phyloP scores from a whole-genome alignment of 208 protist genomes.

The Trypanosoma lewisi region DNA sequence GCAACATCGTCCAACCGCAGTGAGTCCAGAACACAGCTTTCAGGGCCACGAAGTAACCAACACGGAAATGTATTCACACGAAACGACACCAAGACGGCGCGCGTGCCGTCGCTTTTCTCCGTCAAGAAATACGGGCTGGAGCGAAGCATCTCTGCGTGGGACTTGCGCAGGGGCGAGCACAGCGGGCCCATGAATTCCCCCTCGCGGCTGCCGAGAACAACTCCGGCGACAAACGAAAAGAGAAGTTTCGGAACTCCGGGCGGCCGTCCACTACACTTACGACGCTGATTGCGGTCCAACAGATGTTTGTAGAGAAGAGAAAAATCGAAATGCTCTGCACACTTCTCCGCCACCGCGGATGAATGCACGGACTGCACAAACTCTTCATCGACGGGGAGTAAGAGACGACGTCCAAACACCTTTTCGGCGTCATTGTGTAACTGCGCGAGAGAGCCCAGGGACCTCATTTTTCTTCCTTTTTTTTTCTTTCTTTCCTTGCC shows the following conservation, averaged over 20 bases:
- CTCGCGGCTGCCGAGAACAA: slow-evolving; percentile 19
- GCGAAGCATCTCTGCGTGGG: slow-evolving; percentile 29
- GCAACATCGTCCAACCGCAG: slow-evolving; percentile 18
- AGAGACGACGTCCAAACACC: background rate
- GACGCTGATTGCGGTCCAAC: background rate
- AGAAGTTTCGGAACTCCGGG: slow-evolving; percentile 15
- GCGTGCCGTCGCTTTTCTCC: slow-evolving; percentile 82
- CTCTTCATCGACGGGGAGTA: slow-evolving; percentile 26
- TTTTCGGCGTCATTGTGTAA: slow-evolving; percentile 10
- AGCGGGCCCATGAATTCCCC: slow-evolving; percentile 67
- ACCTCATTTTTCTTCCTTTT: slow-evolving; percentile 11
- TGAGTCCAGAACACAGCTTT: too few species aligned
- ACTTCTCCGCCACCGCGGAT: background rate
- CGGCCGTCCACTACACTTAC: background rate
- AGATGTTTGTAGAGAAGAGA: background rate
- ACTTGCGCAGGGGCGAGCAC: slow-evolving; percentile 67
- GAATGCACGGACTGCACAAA: slow-evolving; percentile 25
- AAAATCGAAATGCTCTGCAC: background rate
- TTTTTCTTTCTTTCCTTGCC: slow-evolving; percentile 7
- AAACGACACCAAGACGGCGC: slow-evolving; percentile 47
- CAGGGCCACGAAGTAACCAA: slow-evolving; percentile 25
- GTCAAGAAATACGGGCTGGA: slow-evolving; percentile 54
- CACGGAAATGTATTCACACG: slow-evolving; percentile 32
- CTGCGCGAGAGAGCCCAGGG: slow-evolving; percentile 16
- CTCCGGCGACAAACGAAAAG: slow-evolving; percentile 17